phyloP scores from a whole-genome alignment of 331 rosid genomes.

The Telfairia occidentalis region DNA sequence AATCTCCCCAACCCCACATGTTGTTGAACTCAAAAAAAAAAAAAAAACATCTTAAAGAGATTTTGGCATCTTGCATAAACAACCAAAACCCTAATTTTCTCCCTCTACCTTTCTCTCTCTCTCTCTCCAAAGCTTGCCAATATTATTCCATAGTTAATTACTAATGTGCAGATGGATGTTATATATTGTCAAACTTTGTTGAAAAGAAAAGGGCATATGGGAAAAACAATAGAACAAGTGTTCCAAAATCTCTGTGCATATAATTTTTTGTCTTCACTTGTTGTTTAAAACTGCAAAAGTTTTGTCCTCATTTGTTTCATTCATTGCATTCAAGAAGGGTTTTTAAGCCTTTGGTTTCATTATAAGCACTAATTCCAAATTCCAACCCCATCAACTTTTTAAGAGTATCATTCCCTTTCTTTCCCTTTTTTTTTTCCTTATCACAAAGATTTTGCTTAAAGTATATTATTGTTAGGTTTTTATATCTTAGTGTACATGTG shows the following conservation, averaged over 20 bases:
- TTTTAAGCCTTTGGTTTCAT: neutral
- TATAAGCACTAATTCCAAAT: constrained; percentile 9
- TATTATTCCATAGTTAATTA: too few species aligned
- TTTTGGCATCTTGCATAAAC: neutral
- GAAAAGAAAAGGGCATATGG: neutral
- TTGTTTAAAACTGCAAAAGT: neutral
- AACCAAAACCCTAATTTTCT: neutral
- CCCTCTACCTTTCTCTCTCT: neutral
- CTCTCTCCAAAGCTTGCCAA: neutral
- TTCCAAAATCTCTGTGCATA: neutral
- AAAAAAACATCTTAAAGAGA: neutral
- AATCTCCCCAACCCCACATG: too few species aligned
- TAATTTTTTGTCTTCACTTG: neutral
- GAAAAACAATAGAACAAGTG: neutral
- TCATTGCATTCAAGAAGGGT: neutral
- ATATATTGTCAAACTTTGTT: too few species aligned
- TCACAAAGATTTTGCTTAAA: neutral
- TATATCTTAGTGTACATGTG: neutral
- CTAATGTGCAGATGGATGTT: neutral
- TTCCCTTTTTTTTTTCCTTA: neutral
- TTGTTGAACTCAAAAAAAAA: too few species aligned
- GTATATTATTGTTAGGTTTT: neutral
- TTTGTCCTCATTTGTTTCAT: constrained; percentile 2
- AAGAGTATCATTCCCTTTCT: neutral
- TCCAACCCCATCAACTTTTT: constrained; percentile 11